Evolutionary conservation across 2,329 filamentous ascomycete genomes (phyloP).

Genomic region (Chrysoporthe austroafricana): DNA sequence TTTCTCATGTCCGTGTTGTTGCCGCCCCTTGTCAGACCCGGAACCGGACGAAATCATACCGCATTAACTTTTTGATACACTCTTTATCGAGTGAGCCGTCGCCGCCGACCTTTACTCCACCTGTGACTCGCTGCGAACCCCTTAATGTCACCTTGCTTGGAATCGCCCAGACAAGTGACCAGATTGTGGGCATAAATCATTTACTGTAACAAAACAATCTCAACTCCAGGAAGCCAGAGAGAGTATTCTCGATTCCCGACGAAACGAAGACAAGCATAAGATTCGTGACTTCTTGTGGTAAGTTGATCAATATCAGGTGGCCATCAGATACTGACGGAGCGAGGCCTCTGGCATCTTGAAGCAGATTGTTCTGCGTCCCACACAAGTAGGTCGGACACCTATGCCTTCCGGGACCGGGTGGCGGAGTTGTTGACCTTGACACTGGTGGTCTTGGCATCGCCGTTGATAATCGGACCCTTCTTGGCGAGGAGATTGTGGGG

Average conservation of each 20-base stretch:
- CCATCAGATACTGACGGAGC: background rate
- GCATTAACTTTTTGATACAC: slow-evolving; percentile 19
- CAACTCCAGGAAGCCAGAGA: slow-evolving; percentile 12
- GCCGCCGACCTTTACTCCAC: slow-evolving; percentile 6
- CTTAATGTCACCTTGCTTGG: slow-evolving; percentile 2
- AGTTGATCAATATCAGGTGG: background rate
- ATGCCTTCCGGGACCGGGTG: slow-evolving; percentile 73
- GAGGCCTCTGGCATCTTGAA: background rate
- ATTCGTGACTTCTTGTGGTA: background rate
- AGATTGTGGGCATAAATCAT: slow-evolving; percentile 12
- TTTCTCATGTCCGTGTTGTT: slow-evolving; percentile 20
- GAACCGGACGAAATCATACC: slow-evolving; percentile 22
- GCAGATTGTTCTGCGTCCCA: slow-evolving; percentile 9
- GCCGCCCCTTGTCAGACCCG: background rate
- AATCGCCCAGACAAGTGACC: background rate
- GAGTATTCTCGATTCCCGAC: background rate
- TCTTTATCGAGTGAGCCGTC: slow-evolving; percentile 11
- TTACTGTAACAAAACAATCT: slow-evolving; percentile 20
- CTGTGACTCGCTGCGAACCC: slow-evolving; percentile 11
- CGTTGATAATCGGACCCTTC: slow-evolving; percentile 48
- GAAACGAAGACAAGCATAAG: background rate
- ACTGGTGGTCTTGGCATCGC: slow-evolving; percentile 57
- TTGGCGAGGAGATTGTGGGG: slow-evolving; percentile 72
- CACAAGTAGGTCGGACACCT: slow-evolving; percentile 36
- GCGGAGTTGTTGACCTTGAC: slow-evolving; percentile 62